Evolutionary conservation across 129 eudicot genomes (phyloP), one percentile per base, ranked within the genome.

Genomic region (Logfia minima): DNA sequence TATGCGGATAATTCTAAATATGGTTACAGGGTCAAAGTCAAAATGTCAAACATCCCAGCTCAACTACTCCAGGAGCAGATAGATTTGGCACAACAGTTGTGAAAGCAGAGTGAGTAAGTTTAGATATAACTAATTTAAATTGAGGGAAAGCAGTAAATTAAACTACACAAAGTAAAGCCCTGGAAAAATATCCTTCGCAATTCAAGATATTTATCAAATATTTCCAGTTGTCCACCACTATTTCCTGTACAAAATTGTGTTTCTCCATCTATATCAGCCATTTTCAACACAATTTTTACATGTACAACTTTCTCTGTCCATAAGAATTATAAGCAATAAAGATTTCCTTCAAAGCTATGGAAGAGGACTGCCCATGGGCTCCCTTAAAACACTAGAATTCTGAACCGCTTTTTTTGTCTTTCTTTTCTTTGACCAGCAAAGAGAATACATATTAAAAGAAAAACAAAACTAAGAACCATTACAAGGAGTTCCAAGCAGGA

Each of bases 61-160:
- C 59, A 51, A 71, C 41, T 71, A 48, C 28, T 18, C 64, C 16
- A 48, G 21, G 75, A 70, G 52, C 60, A 48, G 21, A 70, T 6
- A 8, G 8, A 71, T 16, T 29, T 4, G 45, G 28, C 61, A 17
- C 23, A 4, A 4, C 14, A 21, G 56, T 68, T 68, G 72, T 68
- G 56, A 21, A 21, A 39, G 51, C 22, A 16, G 34, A 23, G 19
- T 41, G 55, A 68, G 26, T 45, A 45, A 45, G 74, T 45, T 45
- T 13, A 45, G 1, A 23, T 43, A 24, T 9, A 43, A 23, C 22
- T 41, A 24, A 45, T 10, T 70, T 24, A 45, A 13, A 70, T 4
- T 45, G 37, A 1, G 62, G 60, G 74, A 17, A 45, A 51, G 31
- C 32, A 22, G 11, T 19, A 39, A 69, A 9, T 5, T 37, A 22